Base-by-base conservation (phyloP, 2,329 filamentous ascomycete genomes). In the Geosmithia putterillii region DNA sequence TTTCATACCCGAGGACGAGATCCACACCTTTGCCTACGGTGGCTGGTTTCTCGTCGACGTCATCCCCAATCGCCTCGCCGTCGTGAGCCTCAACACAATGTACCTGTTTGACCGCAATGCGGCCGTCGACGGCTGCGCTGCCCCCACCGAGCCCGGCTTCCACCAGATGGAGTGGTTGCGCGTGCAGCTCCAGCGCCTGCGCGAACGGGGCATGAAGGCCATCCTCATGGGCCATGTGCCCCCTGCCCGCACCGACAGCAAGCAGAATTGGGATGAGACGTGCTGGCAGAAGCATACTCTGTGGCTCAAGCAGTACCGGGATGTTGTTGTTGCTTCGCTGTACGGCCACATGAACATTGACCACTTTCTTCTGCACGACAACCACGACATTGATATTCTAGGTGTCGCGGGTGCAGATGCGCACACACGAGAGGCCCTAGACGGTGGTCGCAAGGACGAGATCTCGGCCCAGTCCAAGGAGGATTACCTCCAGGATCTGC, bases 341-440 rank as follows among this genome's bases (percentile, higher is more conserved):
- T 98, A 84, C 56, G 92, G 90, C 2, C 92, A 98, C 59, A 96
- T 98, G 92, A 98, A 98, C 56, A 85, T 95, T 50, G 92, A 98
- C 54, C 92, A 98, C 60, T 98, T 98, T 62, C 75, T 96, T 56
- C 66, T 98, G 15, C 86, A 95, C 53, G 90, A 96, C 58, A 86
- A 80, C 45, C 71, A 83, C 36, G 76, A 94, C 1, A 71, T 95
- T 43, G 72, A 84, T 47, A 71, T 87, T 40, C 28, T 32, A n/a
- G n/a, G n/a, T n/a, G n/a, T n/a, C n/a, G n/a, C n/a, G 28, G 28
- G 28, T 3, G 15, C 28, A 9, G 63, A 66, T 21, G 63, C 69
- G 1, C 46, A 66, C 8, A 50, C 62, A 38, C 52, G 59, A 2
- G 46, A 53, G 28, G 42, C 28, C 2, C 49, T 51, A 20, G 37